Evolutionary conservation across 2,329 filamentous ascomycete genomes (phyloP), one percentile per base, ranked within the genome.

Genomic region (Fusarium graminum): DNA sequence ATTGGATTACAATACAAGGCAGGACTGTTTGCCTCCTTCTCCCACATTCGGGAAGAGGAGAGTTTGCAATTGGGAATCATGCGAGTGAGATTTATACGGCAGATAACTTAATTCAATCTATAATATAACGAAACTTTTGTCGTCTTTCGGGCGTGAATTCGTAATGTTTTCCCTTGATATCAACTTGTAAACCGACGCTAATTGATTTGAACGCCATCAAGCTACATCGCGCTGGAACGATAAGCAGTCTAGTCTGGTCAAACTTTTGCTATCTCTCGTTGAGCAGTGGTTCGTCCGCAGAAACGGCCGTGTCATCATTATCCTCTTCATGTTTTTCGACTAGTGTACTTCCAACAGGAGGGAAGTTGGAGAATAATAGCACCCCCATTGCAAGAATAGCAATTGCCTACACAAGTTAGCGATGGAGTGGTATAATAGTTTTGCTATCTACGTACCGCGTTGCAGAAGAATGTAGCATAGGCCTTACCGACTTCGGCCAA

Each of bases 391-490:
- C 81, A 4, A 83, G 34, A 0, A 88, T 53, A 0, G 89, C 77
- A 3, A 89, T 80, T 0, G 80, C 85, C 83, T 85, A 12, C 11
- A 5, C 6, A 39, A 14, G 64, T 75, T 38, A 74, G 62, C 1
- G 1, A 39, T 2, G 16, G 13, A 12, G 14, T 4, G 2, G 0
- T 0, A 3, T 1, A 7, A 1, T 0, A 6, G 7, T 3, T 12
- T 2, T 4, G 2, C 6, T 0, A 3, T 9, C 6, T 2, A 58
- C 84, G 70, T 71, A 86, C 86, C 6, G 87, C 89, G 69, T 92
- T 92, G 72, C 84, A 88, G 46, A 86, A 85, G 70, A 92, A 92
- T 0, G 89, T 90, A 10, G 88, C 77, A 55, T 89, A 83, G 0
- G 85, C 82, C 68, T 84, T 83, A 1, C 88, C 89, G 1, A 85